Percentiles rank a stretch among this genome's conserved stretches.
These are phyloP conservation scores for Suillus placidus DNA, from an alignment of 768 basidiomycete genomes.

Conservation along the genomic window DNA sequence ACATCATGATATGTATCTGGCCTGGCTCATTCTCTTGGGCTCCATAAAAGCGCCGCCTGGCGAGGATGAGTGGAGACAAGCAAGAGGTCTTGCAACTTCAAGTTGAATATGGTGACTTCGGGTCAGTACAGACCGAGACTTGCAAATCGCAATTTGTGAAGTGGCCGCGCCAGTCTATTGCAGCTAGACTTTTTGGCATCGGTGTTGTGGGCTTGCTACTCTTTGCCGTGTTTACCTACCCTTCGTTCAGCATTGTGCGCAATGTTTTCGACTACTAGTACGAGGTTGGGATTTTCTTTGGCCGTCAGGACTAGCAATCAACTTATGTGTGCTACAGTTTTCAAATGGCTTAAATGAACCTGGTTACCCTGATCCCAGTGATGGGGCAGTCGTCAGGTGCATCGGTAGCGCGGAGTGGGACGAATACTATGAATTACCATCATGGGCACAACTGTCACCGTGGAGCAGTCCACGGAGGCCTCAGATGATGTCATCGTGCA, in stretches of 20 bases:
- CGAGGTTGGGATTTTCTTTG: constrained; percentile 6
- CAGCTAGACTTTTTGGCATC: constrained; percentile 16
- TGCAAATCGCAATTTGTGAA: not conserved
- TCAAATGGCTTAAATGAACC: not conserved
- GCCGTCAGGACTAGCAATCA: not conserved
- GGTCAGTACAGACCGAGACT: not conserved
- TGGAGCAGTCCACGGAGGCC: constrained; percentile 21
- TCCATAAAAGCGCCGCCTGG: not conserved
- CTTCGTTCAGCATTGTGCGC: constrained; percentile 9
- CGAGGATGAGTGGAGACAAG: not conserved
- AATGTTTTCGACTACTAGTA: not conserved
- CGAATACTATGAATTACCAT: constrained; percentile 11
- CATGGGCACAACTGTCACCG: constrained; percentile 23
- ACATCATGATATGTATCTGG: not conserved
- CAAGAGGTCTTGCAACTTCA: not conserved
- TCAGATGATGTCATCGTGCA: constrained; percentile 26
- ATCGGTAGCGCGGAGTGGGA: constrained; percentile 21
- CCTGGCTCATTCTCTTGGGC: not conserved
- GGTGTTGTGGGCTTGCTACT: constrained; percentile 19
- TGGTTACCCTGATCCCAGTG: constrained; percentile 13
- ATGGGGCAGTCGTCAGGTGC: constrained; percentile 21
- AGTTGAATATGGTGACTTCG: not conserved
- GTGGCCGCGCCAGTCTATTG: constrained; percentile 7
- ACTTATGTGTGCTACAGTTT: constrained; percentile 16
- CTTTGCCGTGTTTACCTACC: not conserved